phyloP scores from a whole-genome alignment of 2,329 filamentous ascomycete species.

The Verticillium tricorpus region DNA sequence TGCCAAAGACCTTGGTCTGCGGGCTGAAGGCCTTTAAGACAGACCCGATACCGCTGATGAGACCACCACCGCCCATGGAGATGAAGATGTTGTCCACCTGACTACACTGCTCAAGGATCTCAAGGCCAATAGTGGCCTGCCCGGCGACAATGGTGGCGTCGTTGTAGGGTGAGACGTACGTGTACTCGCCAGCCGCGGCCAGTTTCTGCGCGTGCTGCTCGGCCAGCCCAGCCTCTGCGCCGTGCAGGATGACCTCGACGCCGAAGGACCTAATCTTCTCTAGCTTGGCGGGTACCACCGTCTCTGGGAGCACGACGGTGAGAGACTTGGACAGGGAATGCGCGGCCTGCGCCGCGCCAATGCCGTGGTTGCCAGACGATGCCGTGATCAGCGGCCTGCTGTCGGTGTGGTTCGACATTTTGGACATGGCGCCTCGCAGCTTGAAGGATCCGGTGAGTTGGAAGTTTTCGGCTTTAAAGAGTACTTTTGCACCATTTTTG shows the following conservation, averaged over 20 bases:
- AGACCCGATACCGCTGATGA: slow-evolving; percentile 18
- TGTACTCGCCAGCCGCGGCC: slow-evolving; percentile 14
- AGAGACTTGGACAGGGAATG: slow-evolving; percentile 6
- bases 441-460: slow-evolving; percentile 21
- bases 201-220: slow-evolving; percentile 18
- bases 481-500: slow-evolving; percentile 3
- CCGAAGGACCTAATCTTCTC: slow-evolving; percentile 16
- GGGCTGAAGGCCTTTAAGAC: slow-evolving; percentile 18
- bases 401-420: slow-evolving; percentile 12
- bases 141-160: slow-evolving; percentile 15
- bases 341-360: slow-evolving; percentile 14
- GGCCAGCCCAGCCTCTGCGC: slow-evolving; percentile 14
- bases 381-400: slow-evolving; percentile 14
- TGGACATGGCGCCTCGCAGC: slow-evolving; percentile 19
- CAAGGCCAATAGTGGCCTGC: slow-evolving; percentile 14
- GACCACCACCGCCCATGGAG: slow-evolving; percentile 18
- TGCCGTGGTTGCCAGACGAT: slow-evolving; percentile 18
- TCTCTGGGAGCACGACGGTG: slow-evolving; percentile 16
- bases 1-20: slow-evolving; percentile 12
- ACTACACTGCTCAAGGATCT: slow-evolving; percentile 17
- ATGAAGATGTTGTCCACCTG: slow-evolving; percentile 17
- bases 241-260: slow-evolving; percentile 15
- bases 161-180: slow-evolving; percentile 19
- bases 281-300: slow-evolving; percentile 14
- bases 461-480: slow-evolving; percentile 21